A percentile compares a stretch with the other conserved stretches of the same genome.
These are phyloP conservation scores for Boletus vinaceobasis DNA, from an alignment of 768 basidiomycete genomes.

Conservation along the genomic window DNA sequence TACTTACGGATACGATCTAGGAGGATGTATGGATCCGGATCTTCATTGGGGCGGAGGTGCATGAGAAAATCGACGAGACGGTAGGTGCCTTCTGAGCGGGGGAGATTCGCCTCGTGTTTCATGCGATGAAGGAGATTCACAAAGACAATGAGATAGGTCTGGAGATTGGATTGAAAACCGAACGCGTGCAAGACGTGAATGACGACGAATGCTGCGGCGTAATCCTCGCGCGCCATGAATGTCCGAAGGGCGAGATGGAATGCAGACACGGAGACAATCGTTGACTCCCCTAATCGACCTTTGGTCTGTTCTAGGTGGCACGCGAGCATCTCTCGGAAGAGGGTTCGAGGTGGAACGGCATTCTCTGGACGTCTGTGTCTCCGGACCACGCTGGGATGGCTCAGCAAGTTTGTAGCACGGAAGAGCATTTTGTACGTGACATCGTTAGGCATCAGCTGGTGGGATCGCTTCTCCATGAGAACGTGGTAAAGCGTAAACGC, in stretches of 20 bases:
- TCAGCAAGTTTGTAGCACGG: constrained; percentile 22
- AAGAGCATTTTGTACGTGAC: constrained; percentile 47
- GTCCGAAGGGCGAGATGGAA: constrained; percentile 43
- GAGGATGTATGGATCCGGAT: constrained; percentile 13
- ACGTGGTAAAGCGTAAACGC: constrained; percentile 44
- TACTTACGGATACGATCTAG: constrained; percentile 10
- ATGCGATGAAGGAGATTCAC: constrained; percentile 36
- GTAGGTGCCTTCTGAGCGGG: constrained; percentile 2
- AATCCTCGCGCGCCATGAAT: constrained; percentile 45
- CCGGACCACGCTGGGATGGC: constrained; percentile 20
- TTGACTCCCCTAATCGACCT: constrained; percentile 16
- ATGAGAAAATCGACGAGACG: constrained; percentile 26
- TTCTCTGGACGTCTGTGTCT: constrained; percentile 18
- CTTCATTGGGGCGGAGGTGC: constrained; percentile 20
- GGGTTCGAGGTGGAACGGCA: constrained; percentile 35
- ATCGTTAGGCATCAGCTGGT: constrained; percentile 37
- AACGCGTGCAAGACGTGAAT: constrained; percentile 32
- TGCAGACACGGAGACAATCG: constrained; percentile 32
- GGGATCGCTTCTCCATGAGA: constrained; percentile 34
- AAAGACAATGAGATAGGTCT: constrained; percentile 40
- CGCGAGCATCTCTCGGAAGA: constrained; percentile 45
- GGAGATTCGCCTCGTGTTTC: constrained; percentile 17
- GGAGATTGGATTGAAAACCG: constrained; percentile 31
- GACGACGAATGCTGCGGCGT: constrained; percentile 43
- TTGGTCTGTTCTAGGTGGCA: constrained; percentile 28